phyloP scores from a whole-genome alignment of 2,329 filamentous ascomycete species.

The Hypomyces perniciosus region DNA sequence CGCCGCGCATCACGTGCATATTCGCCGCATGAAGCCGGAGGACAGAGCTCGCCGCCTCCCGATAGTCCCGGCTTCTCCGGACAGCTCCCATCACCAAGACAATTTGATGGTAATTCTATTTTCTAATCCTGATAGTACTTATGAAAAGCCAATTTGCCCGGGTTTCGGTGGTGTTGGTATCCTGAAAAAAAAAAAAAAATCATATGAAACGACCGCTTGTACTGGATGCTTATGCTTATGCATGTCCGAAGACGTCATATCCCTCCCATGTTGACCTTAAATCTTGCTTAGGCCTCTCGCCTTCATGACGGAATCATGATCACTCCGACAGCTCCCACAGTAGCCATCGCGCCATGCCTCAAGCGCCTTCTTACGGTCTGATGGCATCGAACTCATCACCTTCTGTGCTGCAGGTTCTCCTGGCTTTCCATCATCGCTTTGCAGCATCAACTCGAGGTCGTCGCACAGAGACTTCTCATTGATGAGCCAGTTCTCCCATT shows the following conservation, averaged over 20 bases:
- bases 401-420: conserved; percentile 26
- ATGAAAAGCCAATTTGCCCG: no score
- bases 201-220: background rate
- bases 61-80: no score
- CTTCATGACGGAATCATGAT: conserved; percentile 31
- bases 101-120: background rate
- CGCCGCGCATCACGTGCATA: no score
- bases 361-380: conserved; percentile 32
- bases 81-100: no score
- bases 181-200: background rate
- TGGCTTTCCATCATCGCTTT: conserved; percentile 20
- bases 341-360: conserved; percentile 47
- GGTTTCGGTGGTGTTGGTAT: background rate
- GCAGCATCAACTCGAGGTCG: conserved; percentile 46
- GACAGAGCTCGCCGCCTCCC: no score
- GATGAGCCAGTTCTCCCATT: conserved; percentile 89
- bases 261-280: conserved; percentile 7
- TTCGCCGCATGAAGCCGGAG: no score
- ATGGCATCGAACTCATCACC: conserved; percentile 24
- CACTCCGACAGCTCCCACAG: conserved; percentile 49
- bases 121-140: no score
- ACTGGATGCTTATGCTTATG: background rate
- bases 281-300: conserved; percentile 23
- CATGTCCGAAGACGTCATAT: background rate
- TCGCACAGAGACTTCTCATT: conserved; percentile 74